Conservation (phyloP, 2,329 filamentous ascomycete species). For the Aspergillus ochraceoroseus region DNA sequence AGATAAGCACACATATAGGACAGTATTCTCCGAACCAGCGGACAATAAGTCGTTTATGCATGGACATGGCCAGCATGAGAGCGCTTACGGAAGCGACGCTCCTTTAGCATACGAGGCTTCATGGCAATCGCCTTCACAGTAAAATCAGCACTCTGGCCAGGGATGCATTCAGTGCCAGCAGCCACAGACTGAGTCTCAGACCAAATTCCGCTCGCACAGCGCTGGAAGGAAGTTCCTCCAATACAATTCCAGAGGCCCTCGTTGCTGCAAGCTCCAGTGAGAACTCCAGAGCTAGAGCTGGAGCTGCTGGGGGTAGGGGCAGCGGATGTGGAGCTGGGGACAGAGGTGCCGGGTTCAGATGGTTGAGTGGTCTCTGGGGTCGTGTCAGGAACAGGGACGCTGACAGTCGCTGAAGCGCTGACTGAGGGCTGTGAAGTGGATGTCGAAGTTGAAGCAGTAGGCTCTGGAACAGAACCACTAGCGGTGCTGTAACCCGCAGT, state of each 20-base stretch:
- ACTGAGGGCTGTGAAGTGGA: constrained; percentile 13
- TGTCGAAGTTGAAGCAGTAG: constrained; percentile 18
- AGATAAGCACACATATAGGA: constrained; percentile 6
- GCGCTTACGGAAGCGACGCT: constrained; percentile 30
- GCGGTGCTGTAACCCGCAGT: constrained; percentile 25
- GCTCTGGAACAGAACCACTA: constrained; percentile 23
- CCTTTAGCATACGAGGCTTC: constrained; percentile 27
- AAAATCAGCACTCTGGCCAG: constrained; percentile 33
- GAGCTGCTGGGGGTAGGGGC: constrained; percentile 2
- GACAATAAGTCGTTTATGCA: constrained; percentile 18
- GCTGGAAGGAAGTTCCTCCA: constrained; percentile 54
- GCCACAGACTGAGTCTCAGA: constrained; percentile 49
- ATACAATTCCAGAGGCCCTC: constrained; percentile 60
- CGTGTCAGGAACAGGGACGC: constrained; percentile 1
- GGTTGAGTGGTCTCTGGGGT: constrained; percentile 12
- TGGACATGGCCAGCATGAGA: constrained; percentile 21
- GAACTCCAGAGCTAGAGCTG: constrained; percentile 28
- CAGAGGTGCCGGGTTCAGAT: constrained; percentile 20
- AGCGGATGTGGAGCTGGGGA: constrained; percentile 3
- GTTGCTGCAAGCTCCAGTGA: constrained; percentile 46
- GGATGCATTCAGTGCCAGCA: constrained; percentile 50
- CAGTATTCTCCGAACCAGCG: constrained; percentile 18
- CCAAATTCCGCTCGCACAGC: constrained; percentile 59
- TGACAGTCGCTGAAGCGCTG: constrained; percentile 1
- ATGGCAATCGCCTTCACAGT: constrained; percentile 20